Percentiles rank a stretch among this genome's conserved stretches.
phyloP scores from a whole-genome alignment of 2,329 filamentous ascomycete species.

The Juglanconis sp. region DNA sequence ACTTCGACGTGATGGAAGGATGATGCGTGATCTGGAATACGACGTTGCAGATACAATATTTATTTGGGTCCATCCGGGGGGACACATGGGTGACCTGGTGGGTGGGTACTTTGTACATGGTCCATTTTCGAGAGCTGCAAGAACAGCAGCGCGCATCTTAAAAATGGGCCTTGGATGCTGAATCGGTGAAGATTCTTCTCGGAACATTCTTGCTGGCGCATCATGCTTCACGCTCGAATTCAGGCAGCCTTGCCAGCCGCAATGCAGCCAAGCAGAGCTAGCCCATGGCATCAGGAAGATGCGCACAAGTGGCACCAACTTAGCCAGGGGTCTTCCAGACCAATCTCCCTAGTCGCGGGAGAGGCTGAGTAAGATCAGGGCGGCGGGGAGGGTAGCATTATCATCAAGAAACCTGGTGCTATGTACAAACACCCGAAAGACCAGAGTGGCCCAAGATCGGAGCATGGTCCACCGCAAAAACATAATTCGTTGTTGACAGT shows the following conservation, averaged over 20 bases:
- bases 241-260: background rate
- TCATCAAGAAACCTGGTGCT: no score
- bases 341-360: background rate
- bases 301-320: background rate
- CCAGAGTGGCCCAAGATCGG: background rate
- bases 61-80: background rate
- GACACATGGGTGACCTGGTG: background rate
- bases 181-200: background rate
- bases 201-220: background rate
- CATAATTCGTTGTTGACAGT: background rate
- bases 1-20: background rate
- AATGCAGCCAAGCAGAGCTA: background rate
- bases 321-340: conserved; percentile 6
- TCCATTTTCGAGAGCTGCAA: background rate
- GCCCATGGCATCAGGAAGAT: background rate
- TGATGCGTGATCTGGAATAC: conserved; percentile 17
- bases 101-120: background rate
- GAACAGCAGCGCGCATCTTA: background rate
- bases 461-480: conserved; percentile 8
- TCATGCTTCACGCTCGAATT: background rate
- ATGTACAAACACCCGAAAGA: background rate
- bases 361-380: background rate
- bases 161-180: background rate
- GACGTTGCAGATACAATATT: conserved; percentile 8
- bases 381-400: background rate